Base-by-base conservation (phyloP, 148 eudicot genomes). In the Drosera capensis region DNA sequence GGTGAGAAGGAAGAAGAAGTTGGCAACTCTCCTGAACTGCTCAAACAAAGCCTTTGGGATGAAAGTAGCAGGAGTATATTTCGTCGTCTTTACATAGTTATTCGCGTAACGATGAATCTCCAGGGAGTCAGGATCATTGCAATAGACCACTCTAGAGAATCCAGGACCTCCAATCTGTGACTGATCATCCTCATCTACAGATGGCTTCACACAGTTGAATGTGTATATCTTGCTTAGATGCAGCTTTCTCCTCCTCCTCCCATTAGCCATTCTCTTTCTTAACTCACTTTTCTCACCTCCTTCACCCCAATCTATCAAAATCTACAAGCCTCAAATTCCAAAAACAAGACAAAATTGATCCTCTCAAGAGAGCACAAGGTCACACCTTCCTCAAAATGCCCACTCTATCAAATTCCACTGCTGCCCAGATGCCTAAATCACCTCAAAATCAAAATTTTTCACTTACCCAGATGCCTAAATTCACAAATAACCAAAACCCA, bases 11-110 rank as follows among this genome's bases (percentile, higher is more conserved):
- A 90, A 90, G 60, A 44, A 90, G 54, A 90, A 90, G 42, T 90
- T 90, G 24, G 99, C 99, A 37, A 90, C 99, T 53, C 99, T 90
- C 40, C 99, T 78, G 56, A 90, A 90, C 74, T 90, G 99, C 70
- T 90, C 99, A 76, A 78, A 85, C 80, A 90, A 75, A 5, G 95
- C 63, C 57, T 90, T 90, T 2, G 95, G 99, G 2, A 90, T 35
- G 62, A 90, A 90, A 58, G 76, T 75, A 31, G 78, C 74, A 31
- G 69, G 44, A 18, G 79, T 90, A 63, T 90, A 90, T 63, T 83
- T 88, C 1, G 97, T 80, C 1, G 82, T 80, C 43, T 80, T 73
- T 41, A 84, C 99, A 66, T 80, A 80, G 62, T 90, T 90, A 34
- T 52, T 53, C 0, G 67, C 61, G 63, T 84, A 85, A 40, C 62